Percentiles rank a stretch among this genome's conserved stretches.
Evolutionary conservation across 225 moss, liverwort and hornwort genomes (phyloP).

Genomic region (Marchantia paleacea): DNA sequence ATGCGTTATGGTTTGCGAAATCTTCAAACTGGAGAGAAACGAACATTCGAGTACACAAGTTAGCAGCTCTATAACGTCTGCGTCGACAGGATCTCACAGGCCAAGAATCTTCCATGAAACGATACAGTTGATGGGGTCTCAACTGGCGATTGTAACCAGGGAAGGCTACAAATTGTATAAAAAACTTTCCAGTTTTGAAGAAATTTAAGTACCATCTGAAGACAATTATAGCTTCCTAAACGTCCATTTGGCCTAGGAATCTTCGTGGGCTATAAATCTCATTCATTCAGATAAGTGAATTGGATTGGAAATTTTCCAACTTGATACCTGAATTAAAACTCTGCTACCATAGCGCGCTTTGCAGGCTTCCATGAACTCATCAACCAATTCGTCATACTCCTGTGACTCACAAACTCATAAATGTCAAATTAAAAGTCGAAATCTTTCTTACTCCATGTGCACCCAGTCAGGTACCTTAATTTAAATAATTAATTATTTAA

Average conservation of each 20-base stretch:
- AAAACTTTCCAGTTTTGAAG: no score
- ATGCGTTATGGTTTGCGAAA: slow-evolving; percentile 88
- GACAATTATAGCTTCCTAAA: no score
- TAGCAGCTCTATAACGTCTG: neutral
- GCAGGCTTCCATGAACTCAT: slow-evolving; percentile 84
- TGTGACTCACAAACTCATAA: slow-evolving; percentile 21
- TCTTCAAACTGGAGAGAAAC: slow-evolving; percentile 66
- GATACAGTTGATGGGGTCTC: neutral
- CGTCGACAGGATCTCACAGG: neutral
- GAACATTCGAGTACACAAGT: neutral
- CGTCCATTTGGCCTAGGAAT: no score
- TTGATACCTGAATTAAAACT: slow-evolving; percentile 44
- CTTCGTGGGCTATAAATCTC: neutral
- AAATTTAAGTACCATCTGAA: neutral
- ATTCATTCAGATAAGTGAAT: neutral
- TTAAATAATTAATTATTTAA: no score
- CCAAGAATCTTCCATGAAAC: neutral
- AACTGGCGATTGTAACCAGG: neutral
- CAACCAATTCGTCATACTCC: slow-evolving; percentile 76
- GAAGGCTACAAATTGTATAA: no score
- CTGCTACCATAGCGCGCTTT: slow-evolving; percentile 52
- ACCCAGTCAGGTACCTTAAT: no score
- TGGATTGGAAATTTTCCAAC: neutral
- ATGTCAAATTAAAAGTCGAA: neutral
- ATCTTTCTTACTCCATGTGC: neutral